Conservation (phyloP, 148 eudicot genomes). For the Silene uniflora region DNA sequence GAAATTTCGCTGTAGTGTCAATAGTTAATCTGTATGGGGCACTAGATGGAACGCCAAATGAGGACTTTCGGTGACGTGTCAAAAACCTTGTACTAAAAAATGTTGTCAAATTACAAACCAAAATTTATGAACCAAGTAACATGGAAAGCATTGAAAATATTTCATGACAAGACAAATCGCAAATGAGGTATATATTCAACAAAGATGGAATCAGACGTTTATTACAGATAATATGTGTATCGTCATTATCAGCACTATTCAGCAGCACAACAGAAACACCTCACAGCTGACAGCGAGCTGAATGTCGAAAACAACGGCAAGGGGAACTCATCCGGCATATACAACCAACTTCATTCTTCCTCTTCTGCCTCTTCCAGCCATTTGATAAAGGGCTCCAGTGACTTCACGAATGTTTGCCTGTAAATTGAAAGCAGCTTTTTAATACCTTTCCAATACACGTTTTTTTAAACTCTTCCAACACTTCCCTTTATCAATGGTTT, state of each 20-base stretch:
- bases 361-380: conserved; percentile 99
- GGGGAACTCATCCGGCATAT: not conserved
- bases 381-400: conserved; percentile 88
- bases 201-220: not conserved
- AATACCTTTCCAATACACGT: not conserved
- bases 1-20: too few relatives aligned
- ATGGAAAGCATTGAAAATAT: conserved; percentile 3
- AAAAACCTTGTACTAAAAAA: not conserved
- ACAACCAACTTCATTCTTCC: conserved; percentile 51
- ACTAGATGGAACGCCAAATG: not conserved
- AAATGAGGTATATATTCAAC: not conserved
- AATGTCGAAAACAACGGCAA: not conserved
- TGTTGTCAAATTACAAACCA: not conserved
- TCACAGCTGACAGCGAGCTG: not conserved
- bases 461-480: not conserved
- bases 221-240: conserved; percentile 7
- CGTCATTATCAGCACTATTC: conserved; percentile 18
- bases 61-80: not conserved
- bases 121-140: not conserved
- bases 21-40: too few relatives aligned
- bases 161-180: conserved; percentile 7
- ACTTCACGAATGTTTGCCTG: conserved; percentile 89
- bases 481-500: too few relatives aligned
- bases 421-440: not conserved
- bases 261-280: conserved; percentile 10